These are phyloP conservation scores for Fraxinus pennsylvanica DNA, from an alignment of 257 asterid species.

Conservation along the genomic window DNA sequence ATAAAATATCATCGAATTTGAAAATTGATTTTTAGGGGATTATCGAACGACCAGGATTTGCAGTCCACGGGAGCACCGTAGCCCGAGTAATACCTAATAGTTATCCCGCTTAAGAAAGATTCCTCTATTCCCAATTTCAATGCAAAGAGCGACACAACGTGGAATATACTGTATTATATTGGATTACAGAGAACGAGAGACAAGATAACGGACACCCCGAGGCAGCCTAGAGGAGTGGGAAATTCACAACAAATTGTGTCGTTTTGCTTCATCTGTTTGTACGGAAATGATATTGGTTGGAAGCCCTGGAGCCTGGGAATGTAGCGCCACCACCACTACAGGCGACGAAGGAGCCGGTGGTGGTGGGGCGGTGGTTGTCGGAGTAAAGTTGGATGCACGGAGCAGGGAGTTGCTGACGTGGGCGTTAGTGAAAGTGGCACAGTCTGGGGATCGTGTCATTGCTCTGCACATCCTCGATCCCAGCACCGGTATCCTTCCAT, in stretches of 20 bases:
- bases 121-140: background rate
- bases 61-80: background rate
- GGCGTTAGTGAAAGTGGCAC: slow-evolving; percentile 83
- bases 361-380: slow-evolving; percentile 70
- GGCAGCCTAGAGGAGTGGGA: background rate
- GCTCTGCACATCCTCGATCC: slow-evolving; percentile 82
- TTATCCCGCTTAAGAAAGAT: slow-evolving; percentile 15
- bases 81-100: slow-evolving; percentile 13
- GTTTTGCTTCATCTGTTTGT: slow-evolving; percentile 27
- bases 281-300: slow-evolving; percentile 39
- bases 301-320: slow-evolving; percentile 27
- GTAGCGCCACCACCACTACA: slow-evolving; percentile 32
- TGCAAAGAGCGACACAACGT: slow-evolving; percentile 7
- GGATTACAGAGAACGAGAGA: background rate
- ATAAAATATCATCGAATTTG: too few species aligned
- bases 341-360: slow-evolving; percentile 32
- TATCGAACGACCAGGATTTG: background rate
- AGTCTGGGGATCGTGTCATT: slow-evolving; percentile 75
- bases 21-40: too few species aligned
- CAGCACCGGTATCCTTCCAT: slow-evolving; percentile 43
- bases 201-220: background rate
- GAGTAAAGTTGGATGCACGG: slow-evolving; percentile 68
- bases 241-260: slow-evolving; percentile 17
- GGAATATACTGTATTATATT: background rate
- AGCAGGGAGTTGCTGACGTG: slow-evolving; percentile 84